Evolutionary conservation across 169 alveolate genomes (phyloP).

Genomic region (Perkinsus chesapeaki): DNA sequence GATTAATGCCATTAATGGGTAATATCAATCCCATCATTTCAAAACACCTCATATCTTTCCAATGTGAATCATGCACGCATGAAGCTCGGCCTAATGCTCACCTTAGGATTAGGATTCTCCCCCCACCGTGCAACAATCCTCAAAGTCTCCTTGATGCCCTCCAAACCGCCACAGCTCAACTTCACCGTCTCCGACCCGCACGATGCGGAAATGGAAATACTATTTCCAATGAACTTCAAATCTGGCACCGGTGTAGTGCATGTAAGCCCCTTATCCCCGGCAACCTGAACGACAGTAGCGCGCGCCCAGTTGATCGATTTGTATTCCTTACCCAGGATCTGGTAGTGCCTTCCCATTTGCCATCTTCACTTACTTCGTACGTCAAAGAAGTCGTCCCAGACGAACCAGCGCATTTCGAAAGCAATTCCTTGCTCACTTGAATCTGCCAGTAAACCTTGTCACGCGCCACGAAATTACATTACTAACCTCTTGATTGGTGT

Average conservation of each 20-base stretch:
- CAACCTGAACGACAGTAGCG: neutral
- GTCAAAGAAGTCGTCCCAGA: neutral
- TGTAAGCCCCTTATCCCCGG: neutral
- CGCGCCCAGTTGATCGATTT: neutral
- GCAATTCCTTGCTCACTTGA: neutral
- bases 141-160: neutral
- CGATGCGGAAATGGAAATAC: neutral
- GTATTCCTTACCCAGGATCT: neutral
- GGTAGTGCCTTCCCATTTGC: neutral
- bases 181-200: neutral
- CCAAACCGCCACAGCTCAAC: neutral
- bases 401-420: neutral
- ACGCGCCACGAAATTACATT: neutral
- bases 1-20: no score
- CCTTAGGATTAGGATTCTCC: neutral
- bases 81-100: no score
- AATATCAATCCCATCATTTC: no score
- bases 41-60: no score
- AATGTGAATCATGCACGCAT: no score
- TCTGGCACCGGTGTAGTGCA: neutral
- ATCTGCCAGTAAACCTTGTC: neutral
- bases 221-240: neutral
- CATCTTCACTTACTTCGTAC: neutral
- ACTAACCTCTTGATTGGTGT: neutral
- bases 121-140: neutral